Conservation (phyloP, 139 green algal genomes). For the Pleodorina starrii region DNA sequence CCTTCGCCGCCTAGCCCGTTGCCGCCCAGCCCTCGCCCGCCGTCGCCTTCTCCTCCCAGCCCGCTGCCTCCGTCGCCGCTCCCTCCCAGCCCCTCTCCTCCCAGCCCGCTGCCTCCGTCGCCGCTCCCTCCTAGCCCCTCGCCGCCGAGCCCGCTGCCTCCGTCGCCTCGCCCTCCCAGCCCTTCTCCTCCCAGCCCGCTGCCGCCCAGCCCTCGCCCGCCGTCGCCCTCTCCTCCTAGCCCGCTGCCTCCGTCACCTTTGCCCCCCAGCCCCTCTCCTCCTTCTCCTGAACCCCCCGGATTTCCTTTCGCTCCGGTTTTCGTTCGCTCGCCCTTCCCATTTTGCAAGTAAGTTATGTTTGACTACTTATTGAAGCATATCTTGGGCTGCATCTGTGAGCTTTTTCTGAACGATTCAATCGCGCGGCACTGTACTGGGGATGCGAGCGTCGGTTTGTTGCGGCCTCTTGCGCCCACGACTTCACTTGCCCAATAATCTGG, state of each 20-base stretch:
- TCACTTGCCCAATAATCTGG: not conserved
- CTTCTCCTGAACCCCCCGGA: not conserved
- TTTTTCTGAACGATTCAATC: not conserved
- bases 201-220: not conserved
- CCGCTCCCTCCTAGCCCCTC: not conserved
- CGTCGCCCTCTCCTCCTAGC: not conserved
- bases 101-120: not conserved
- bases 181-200: not conserved
- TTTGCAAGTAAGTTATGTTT: slow-evolving; percentile 26
- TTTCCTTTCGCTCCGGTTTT: not conserved
- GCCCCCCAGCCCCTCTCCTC: not conserved
- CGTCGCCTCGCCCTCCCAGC: not conserved
- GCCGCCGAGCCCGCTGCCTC: not conserved
- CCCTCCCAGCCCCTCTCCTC: not conserved
- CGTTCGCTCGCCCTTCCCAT: not conserved
- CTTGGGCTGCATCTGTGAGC: not conserved
- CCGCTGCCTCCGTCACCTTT: not conserved
- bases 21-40: slow-evolving; percentile 1
- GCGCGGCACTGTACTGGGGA: not conserved
- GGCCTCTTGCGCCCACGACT: too few species aligned
- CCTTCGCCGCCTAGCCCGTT: not conserved
- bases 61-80: not conserved
- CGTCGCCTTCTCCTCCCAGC: not conserved
- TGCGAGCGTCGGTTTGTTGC: too few species aligned
- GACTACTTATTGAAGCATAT: not conserved